Evolutionary conservation across 768 basidiomycete species (phyloP).

Genomic region (Hortiboletus campestris): DNA sequence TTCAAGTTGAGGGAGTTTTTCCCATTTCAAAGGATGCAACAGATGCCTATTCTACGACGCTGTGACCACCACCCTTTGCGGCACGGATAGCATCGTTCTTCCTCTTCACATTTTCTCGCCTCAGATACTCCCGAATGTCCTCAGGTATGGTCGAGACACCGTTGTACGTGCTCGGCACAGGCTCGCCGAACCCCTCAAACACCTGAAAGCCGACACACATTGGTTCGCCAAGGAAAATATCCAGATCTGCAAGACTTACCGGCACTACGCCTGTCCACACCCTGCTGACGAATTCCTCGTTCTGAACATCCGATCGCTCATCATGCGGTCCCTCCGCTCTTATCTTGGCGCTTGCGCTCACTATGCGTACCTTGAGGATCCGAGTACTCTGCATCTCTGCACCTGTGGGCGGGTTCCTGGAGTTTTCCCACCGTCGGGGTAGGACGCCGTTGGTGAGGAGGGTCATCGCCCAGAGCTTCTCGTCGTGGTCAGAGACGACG

Average conservation of each 20-base stretch:
- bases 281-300: conserved; percentile 11
- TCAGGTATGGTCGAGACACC: conserved; percentile 13
- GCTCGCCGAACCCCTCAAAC: conserved; percentile 25
- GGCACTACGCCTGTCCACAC: conserved; percentile 29
- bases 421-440: conserved; percentile 21
- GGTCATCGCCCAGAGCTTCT: conserved; percentile 26
- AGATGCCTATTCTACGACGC: neutral
- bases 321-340: conserved; percentile 25
- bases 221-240: neutral
- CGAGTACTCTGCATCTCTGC: conserved; percentile 24
- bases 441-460: conserved; percentile 24
- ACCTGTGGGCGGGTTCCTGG: conserved; percentile 19
- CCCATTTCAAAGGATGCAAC: neutral
- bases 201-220: conserved; percentile 7
- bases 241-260: conserved; percentile 2
- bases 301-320: conserved; percentile 14
- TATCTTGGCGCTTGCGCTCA: conserved; percentile 24
- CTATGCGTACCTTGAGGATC: conserved; percentile 22
- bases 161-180: conserved; percentile 23
- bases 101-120: conserved; percentile 21
- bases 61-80: conserved; percentile 36
- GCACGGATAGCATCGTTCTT: conserved; percentile 23
- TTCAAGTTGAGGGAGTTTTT: neutral
- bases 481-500: conserved; percentile 14
- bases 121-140: conserved; percentile 21